Base-by-base conservation (phyloP, 768 basidiomycete species). In the Podaxis mareebaensis region DNA sequence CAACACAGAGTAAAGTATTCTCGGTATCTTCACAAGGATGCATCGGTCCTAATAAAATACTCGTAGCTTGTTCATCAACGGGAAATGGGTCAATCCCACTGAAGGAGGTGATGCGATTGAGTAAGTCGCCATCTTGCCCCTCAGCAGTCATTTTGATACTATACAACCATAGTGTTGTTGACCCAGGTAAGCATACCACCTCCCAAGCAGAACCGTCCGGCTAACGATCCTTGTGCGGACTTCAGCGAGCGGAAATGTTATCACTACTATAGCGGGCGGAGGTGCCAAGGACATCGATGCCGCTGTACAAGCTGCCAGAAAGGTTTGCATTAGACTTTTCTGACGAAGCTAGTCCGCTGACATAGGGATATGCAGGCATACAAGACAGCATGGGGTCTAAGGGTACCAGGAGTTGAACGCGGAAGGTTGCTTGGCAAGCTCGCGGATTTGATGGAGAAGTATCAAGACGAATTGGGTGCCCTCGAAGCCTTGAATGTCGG, bases 401-500 rank as follows among this genome's bases (percentile, higher is more conserved):
- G 87, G 64, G 70, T 74, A 26, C 75, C 86, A 8, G 90, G 87
- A 12, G 12, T 69, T 7, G 67, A 78, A 63, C 86, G 91, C 28
- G 81, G 84, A 49, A 74, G 75, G 60, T 77, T 91, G 20, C 74
- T 95, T 30, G 72, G 73, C 68, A 88, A 87, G 67, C 82, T 95
- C 54, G 88, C 88, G 0, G 77, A 83, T 33, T 73, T 90, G 62
- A 79, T 95, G 69, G 87, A 90, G 68, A 65, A 76, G 42, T 72
- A 93, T 75, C 70, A 72, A 1, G 87, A 90, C 33, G 83, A 85
- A 59, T 78, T 94, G 62, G 84, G 89, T 1, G 91, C 91, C 0
- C 73, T 95, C 38, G 93, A 95, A 75, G 77, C 87, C 13, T 75
- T 91, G 67, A 85, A 94, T 71, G 87, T 87, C 63, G 85, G 85